Conservation (phyloP, 2,329 filamentous ascomycete genomes). For the Ophiosphaerella narmari region DNA sequence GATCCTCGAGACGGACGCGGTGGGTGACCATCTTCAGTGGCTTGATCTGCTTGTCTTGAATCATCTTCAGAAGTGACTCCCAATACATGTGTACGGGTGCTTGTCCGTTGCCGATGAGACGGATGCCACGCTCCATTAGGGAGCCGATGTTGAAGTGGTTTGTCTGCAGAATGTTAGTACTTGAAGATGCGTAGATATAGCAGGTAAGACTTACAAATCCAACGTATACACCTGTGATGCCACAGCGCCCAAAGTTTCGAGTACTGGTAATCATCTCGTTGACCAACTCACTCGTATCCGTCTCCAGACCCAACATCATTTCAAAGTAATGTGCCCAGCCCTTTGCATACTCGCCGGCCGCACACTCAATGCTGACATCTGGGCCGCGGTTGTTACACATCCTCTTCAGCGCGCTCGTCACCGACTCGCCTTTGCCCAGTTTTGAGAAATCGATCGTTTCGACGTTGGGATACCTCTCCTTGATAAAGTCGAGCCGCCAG, state of each 20-base stretch:
- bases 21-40: conserved; percentile 82
- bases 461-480: conserved; percentile 66
- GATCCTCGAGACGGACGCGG: conserved; percentile 61
- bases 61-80: conserved; percentile 72
- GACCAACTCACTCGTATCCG: conserved; percentile 79
- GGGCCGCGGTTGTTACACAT: conserved; percentile 71
- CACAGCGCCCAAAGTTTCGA: conserved; percentile 71
- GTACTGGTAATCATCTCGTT: conserved; percentile 82
- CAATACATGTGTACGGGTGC: conserved; percentile 83
- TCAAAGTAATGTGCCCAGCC: conserved; percentile 66
- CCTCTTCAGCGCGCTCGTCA: conserved; percentile 74
- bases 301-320: conserved; percentile 70
- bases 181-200: neutral
- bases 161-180: conserved; percentile 54
- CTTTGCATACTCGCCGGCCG: conserved; percentile 67
- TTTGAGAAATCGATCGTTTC: conserved; percentile 72
- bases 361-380: conserved; percentile 74
- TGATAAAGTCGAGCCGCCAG: conserved; percentile 71
- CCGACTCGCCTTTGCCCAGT: conserved; percentile 64
- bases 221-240: conserved; percentile 74
- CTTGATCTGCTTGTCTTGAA: conserved; percentile 71
- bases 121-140: conserved; percentile 84
- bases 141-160: conserved; percentile 85
- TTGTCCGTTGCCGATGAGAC: conserved; percentile 72
- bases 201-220: conserved; percentile 55